Evolutionary conservation across 306 rosid genomes (phyloP).

Genomic region (Trifolium dubium): DNA sequence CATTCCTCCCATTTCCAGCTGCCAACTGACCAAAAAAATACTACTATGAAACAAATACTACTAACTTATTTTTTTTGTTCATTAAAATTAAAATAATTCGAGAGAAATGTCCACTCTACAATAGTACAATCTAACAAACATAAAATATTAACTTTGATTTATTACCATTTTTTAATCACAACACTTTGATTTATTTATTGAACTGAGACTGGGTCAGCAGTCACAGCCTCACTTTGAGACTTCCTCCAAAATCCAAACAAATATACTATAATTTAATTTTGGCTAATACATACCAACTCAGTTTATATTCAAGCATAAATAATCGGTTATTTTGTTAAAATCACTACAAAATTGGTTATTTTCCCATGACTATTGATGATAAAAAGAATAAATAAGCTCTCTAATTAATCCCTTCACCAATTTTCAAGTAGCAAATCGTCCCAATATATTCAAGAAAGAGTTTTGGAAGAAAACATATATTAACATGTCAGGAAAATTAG

Average conservation of each 20-base stretch:
- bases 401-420: background rate
- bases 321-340: background rate
- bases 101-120: slow-evolving; percentile 3
- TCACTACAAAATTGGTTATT: background rate
- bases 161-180: background rate
- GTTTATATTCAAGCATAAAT: background rate
- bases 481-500: slow-evolving; percentile 16
- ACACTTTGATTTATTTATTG: slow-evolving; percentile 18
- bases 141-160: background rate
- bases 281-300: background rate
- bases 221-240: background rate
- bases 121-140: background rate
- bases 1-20: slow-evolving; percentile 49
- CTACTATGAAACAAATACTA: background rate
- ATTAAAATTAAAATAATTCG: background rate
- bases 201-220: slow-evolving; percentile 22
- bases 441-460: background rate
- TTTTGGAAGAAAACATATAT: slow-evolving; percentile 8
- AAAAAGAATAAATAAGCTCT: background rate
- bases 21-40: slow-evolving; percentile 11
- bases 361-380: background rate
- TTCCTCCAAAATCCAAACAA: background rate
- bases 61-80: background rate
- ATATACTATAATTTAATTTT: background rate
- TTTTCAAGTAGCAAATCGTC: background rate